A percentile compares a stretch with the other conserved stretches of the same genome.
Conservation (phyloP, 2,329 filamentous ascomycete genomes). For the Trichoderma atroviride region DNA sequence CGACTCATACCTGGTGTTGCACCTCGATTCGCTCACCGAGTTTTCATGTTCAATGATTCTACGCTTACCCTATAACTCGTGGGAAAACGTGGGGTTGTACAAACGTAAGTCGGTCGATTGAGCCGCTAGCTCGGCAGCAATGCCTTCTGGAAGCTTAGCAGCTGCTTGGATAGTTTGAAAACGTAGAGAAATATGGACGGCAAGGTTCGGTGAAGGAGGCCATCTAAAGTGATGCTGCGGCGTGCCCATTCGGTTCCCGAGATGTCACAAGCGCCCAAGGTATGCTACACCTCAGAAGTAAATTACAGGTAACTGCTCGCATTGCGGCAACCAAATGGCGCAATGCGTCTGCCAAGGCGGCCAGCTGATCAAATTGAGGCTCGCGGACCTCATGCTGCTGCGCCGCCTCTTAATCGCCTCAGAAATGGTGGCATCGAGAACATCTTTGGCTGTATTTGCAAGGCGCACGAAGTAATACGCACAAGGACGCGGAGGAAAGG, state of each 20-base stretch:
- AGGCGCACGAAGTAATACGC: not conserved
- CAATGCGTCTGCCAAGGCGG: not conserved
- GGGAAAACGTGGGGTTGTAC: not conserved
- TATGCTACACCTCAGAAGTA: too few relatives aligned
- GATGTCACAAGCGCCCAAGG: not conserved
- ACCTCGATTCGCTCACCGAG: not conserved
- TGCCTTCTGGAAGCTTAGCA: not conserved
- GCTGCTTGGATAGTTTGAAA: not conserved
- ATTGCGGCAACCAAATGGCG: not conserved
- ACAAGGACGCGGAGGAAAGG: slow-evolving; percentile 10
- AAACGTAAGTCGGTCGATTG: not conserved
- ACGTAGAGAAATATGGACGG: not conserved
- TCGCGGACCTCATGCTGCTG: not conserved
- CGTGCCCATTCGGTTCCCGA: not conserved
- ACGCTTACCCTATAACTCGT: not conserved
- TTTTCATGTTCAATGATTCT: too few relatives aligned
- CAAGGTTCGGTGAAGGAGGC: not conserved
- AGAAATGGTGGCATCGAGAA: not conserved
- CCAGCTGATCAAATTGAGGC: not conserved
- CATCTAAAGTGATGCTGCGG: not conserved
- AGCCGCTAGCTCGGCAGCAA: not conserved
- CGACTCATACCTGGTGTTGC: not conserved
- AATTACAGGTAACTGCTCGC: not conserved
- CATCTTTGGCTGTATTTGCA: not conserved
- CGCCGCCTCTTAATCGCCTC: not conserved